Percentiles rank a stretch among this genome's conserved stretches.
These are phyloP conservation scores for Capillidium heterosporum DNA, from an alignment of 371 early-diverging fungal genomes.

Conservation along the genomic window DNA sequence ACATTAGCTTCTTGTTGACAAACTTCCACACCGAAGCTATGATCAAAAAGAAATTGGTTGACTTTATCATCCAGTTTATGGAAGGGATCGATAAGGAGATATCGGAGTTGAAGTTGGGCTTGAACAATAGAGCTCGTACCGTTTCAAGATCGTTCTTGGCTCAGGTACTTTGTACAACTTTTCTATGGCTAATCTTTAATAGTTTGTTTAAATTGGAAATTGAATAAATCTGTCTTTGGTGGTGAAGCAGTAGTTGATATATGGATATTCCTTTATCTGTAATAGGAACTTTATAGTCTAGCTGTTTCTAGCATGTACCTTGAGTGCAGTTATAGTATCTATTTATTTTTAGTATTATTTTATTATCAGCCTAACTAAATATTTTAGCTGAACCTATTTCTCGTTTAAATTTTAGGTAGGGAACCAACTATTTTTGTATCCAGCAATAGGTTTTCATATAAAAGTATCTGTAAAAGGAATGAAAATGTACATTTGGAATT, in stretches of 20 bases:
- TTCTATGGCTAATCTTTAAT: neutral
- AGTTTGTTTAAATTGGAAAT: slow-evolving; percentile 2
- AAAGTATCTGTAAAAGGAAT: slow-evolving; percentile 94
- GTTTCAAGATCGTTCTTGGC: slow-evolving; percentile 68
- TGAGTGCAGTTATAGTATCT: no score
- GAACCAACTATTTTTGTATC: no score
- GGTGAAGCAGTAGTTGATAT: no score
- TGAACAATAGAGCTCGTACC: slow-evolving; percentile 87
- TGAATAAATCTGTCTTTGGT: no score
- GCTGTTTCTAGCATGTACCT: no score
- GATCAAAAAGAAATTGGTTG: slow-evolving; percentile 94
- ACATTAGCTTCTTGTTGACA: slow-evolving; percentile 86
- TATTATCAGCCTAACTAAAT: no score
- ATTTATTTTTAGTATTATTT: no score
- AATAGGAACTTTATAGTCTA: no score
- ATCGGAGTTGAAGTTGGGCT: slow-evolving; percentile 88
- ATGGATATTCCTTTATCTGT: no score
- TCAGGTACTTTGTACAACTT: slow-evolving; percentile 18
- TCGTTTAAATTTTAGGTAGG: no score
- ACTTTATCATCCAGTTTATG: slow-evolving; percentile 95
- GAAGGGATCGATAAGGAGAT: slow-evolving; percentile 97
- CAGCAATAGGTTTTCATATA: slow-evolving; percentile 78
- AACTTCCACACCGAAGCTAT: slow-evolving; percentile 91
- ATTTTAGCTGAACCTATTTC: no score
- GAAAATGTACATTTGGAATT: slow-evolving; percentile 94